Base-by-base conservation (phyloP, 768 basidiomycete species). In the Paxillus ammoniavirescens region DNA sequence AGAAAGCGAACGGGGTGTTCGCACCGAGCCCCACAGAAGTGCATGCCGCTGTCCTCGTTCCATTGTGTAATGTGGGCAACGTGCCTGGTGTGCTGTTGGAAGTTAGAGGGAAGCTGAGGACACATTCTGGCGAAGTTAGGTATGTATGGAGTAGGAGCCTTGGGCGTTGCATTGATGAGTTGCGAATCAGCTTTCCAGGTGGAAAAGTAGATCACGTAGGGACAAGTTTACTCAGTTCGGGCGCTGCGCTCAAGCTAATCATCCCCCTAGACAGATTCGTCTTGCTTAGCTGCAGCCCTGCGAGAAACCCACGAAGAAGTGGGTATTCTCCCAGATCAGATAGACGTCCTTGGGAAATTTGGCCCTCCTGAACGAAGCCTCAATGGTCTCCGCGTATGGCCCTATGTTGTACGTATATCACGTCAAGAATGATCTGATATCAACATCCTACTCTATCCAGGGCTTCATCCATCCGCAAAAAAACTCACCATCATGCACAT, bases 101-200 rank as follows among this genome's bases (percentile, higher is more conserved):
- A 67, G 81, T 91, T 31, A 77, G 90, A 58, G 81, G 82, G 61
- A 69, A 79, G 38, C 69, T 87, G 47, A 75, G 88, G 59, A 78
- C 75, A 30, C 90, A 91, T 68, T 84, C 89, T 0, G 89, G 90
- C n/a, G 88, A 91, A 75, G 82, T 91, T 33, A 90, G 90, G 90
- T 89, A 55, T 36, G 76, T 53, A 15, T 3, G 4, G 37, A 18
- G 61, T 5, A 14, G 18, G 13, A 21, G 26, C 26, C 21, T 2
- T n/a, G 30, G 42, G 10, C 42, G 12, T 18, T 40, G 10, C n/a
- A 21, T 46, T 51, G 40, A 46, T 40, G 21, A 21, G 21, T 21
- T 28, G 30, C 18, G n/a, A 13, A 37, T 17, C 62, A 91, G 89
- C 73, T 90, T 88, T 69, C 89, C 89, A 44, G 88, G 89, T 28